A percentile compares a stretch with the other conserved stretches of the same genome.
These are phyloP conservation scores for Sclerospora graminicola DNA, from an alignment of 352 stramenopile species.

Conservation along the genomic window DNA sequence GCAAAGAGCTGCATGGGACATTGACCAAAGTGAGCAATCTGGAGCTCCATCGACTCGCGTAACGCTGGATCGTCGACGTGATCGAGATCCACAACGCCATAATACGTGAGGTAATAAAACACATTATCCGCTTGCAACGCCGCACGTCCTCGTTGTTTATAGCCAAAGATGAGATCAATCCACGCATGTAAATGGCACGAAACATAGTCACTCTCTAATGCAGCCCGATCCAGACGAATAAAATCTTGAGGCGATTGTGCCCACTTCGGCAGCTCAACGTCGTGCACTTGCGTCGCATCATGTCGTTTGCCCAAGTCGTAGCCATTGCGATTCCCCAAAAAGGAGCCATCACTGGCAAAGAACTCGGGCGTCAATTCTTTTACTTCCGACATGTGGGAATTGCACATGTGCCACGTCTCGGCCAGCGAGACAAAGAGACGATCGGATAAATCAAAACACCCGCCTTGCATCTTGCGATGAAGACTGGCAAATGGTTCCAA, in stretches of 20 bases:
- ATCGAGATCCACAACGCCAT: constrained; percentile 94
- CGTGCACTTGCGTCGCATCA: constrained; percentile 70
- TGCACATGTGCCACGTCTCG: constrained; percentile 96
- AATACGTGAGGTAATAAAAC: constrained; percentile 92
- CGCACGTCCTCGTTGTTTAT: constrained; percentile 93
- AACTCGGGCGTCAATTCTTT: constrained; percentile 99
- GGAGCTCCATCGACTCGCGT: constrained; percentile 91
- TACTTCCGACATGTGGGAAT: constrained; percentile 94
- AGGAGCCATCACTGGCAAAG: constrained; percentile 87
- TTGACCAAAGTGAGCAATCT: constrained; percentile 99
- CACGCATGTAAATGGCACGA: constrained; percentile 95
- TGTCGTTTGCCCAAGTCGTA: constrained; percentile 92
- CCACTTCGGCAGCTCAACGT: constrained; percentile 97
- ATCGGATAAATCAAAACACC: constrained; percentile 96
- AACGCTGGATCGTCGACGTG: constrained; percentile 91
- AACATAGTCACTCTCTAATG: constrained; percentile 98
- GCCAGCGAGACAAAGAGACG: constrained; percentile 95
- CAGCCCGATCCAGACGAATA: constrained; percentile 90
- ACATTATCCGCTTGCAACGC: constrained; percentile 93
- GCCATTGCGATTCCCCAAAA: constrained; percentile 94
- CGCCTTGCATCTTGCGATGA: constrained; percentile 93
- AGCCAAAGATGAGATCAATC: constrained; percentile 99
- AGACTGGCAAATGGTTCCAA: constrained; percentile 95
- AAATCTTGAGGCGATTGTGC: constrained; percentile 94
- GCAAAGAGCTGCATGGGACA: constrained; percentile 93